A percentile compares a stretch with the other conserved stretches of the same genome.
Conservation (phyloP, 306 rosid genomes). For the Mimosa pudica region DNA sequence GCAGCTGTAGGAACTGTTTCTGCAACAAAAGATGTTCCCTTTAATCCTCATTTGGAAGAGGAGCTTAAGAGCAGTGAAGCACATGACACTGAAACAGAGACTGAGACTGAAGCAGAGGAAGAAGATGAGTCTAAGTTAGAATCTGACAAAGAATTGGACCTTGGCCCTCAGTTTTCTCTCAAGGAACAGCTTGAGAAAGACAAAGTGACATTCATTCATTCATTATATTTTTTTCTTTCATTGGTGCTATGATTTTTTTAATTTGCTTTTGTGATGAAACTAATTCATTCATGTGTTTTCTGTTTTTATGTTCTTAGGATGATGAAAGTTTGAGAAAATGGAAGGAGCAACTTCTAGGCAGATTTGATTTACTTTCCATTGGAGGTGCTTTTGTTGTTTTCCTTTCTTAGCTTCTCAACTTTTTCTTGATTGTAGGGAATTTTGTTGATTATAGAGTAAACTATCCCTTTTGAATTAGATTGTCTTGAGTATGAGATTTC, state of each 20-base stretch:
- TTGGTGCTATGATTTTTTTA: constrained; percentile 11
- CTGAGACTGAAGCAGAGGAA: constrained; percentile 44
- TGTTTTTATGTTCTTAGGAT: constrained; percentile 45
- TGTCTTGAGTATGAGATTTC: constrained; percentile 17
- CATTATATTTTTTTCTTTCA: background rate
- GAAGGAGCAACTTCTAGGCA: constrained; percentile 71
- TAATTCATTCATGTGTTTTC: background rate
- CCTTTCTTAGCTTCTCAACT: background rate
- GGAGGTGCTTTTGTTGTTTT: constrained; percentile 47
- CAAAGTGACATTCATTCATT: constrained; percentile 46
- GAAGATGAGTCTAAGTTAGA: constrained; percentile 57
- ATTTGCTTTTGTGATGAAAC: constrained; percentile 3
- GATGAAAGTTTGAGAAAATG: constrained; percentile 72
- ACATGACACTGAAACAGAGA: constrained; percentile 17
- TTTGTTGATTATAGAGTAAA: background rate
- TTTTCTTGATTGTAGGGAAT: constrained; percentile 7
- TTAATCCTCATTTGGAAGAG: constrained; percentile 50
- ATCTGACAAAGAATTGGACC: constrained; percentile 49
- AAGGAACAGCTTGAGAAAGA: constrained; percentile 95
- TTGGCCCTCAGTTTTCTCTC: constrained; percentile 86
- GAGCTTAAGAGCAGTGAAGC: constrained; percentile 42
- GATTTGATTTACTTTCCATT: constrained; percentile 59
- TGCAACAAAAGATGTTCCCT: constrained; percentile 51
- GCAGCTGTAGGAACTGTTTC: constrained; percentile 65
- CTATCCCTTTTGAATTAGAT: constrained; percentile 15